A percentile compares a stretch with the other conserved stretches of the same genome.
Conservation (phyloP, 768 basidiomycete species). For the Clitopilus hobsonii region DNA sequence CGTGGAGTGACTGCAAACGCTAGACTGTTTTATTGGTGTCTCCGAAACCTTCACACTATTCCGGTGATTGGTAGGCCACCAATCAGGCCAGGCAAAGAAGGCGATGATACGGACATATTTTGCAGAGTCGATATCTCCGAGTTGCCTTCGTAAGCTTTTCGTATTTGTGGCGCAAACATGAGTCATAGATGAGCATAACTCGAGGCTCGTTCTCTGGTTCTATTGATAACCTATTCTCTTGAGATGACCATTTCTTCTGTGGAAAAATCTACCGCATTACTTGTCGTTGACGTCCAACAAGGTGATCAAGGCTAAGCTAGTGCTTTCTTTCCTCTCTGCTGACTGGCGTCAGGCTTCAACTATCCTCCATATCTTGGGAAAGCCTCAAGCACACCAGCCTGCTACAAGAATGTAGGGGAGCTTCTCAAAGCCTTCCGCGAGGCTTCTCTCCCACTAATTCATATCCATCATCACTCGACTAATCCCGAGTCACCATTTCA, state of each 20-base stretch:
- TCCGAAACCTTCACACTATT: no score
- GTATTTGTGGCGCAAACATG: not conserved
- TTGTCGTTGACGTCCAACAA: slow-evolving; percentile 17
- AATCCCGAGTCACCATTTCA: slow-evolving; percentile 8
- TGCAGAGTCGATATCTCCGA: no score
- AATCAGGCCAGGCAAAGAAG: no score
- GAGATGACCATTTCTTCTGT: not conserved
- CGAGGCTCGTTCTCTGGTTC: no score
- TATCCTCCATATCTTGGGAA: slow-evolving; percentile 1
- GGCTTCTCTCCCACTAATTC: slow-evolving; percentile 13
- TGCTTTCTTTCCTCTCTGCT: not conserved
- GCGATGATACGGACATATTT: no score
- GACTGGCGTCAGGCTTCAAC: slow-evolving; percentile 8
- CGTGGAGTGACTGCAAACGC: not conserved
- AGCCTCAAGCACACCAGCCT: not conserved
- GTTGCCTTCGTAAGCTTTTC: no score
- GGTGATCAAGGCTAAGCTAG: slow-evolving; percentile 1
- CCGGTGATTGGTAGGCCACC: no score
- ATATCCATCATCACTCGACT: slow-evolving; percentile 15
- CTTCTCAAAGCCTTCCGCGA: slow-evolving; percentile 13
- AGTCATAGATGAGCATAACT: no score
- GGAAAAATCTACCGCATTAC: slow-evolving; percentile 2
- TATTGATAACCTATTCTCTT: no score
- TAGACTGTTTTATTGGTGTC: no score
- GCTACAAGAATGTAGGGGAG: slow-evolving; percentile 3